Evolutionary conservation across 352 stramenopile species (phyloP).

Genomic region (Phytophthora parvispora): DNA sequence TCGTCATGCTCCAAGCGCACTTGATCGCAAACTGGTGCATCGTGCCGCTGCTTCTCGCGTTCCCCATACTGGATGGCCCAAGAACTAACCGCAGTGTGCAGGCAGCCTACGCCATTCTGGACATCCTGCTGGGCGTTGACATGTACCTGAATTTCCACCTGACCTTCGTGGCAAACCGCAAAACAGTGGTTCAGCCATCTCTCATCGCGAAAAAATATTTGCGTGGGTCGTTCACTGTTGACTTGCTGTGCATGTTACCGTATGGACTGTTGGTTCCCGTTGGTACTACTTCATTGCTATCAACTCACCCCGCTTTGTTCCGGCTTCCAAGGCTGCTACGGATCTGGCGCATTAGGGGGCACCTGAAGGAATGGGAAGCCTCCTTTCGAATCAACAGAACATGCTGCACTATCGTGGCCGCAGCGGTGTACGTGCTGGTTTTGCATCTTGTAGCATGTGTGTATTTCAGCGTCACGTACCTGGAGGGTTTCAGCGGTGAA

Average conservation of each 20-base stretch:
- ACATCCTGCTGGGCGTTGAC: constrained; percentile 50
- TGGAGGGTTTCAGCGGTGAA: constrained; percentile 39
- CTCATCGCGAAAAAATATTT: constrained; percentile 42
- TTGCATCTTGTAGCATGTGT: constrained; percentile 44
- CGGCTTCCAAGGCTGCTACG: constrained; percentile 46
- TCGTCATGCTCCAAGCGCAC: constrained; percentile 50
- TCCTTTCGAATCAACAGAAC: constrained; percentile 23
- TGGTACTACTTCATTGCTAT: neutral
- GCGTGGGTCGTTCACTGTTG: constrained; percentile 28
- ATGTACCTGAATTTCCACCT: constrained; percentile 68
- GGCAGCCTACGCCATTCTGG: constrained; percentile 29
- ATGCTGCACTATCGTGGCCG: constrained; percentile 10
- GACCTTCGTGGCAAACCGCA: constrained; percentile 25
- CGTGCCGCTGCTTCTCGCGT: constrained; percentile 49
- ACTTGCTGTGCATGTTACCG: constrained; percentile 56
- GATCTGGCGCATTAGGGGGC: constrained; percentile 41
- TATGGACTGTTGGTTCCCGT: constrained; percentile 41
- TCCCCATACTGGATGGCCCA: constrained; percentile 38
- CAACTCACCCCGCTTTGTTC: constrained; percentile 27
- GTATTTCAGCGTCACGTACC: constrained; percentile 46
- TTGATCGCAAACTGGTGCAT: constrained; percentile 52
- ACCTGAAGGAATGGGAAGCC: constrained; percentile 48
- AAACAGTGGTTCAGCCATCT: constrained; percentile 32
- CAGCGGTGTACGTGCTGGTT: constrained; percentile 25
- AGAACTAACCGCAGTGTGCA: constrained; percentile 17